Evolutionary conservation across 306 rosid species (phyloP).

Genomic region (Albizia julibrissin): DNA sequence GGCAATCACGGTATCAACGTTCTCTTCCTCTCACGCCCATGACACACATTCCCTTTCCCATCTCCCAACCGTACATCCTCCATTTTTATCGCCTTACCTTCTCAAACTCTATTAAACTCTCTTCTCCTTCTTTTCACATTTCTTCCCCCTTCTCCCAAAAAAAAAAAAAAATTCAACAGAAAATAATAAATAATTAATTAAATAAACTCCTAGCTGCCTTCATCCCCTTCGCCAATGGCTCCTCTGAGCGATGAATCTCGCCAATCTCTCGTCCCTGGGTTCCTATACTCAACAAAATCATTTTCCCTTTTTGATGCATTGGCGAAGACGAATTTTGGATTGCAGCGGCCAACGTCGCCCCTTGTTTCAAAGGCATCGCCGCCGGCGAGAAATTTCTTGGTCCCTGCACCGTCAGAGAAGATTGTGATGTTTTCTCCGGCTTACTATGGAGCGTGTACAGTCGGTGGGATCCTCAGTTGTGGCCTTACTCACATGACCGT

Average conservation of each 20-base stretch:
- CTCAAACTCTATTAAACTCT: background rate
- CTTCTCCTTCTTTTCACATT: background rate
- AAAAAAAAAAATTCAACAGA: background rate
- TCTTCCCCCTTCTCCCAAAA: background rate
- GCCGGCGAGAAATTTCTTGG: slow-evolving; percentile 25
- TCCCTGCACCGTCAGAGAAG: slow-evolving; percentile 58
- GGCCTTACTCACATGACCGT: slow-evolving; percentile 73
- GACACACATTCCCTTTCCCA: background rate
- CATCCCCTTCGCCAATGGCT: slow-evolving; percentile 38
- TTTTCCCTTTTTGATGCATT: slow-evolving; percentile 33
- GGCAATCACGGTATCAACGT: background rate
- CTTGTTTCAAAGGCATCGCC: slow-evolving; percentile 20
- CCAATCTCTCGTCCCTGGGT: slow-evolving; percentile 56
- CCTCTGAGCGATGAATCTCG: slow-evolving; percentile 41
- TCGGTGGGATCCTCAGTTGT: slow-evolving; percentile 58
- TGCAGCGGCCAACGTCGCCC: slow-evolving; percentile 6
- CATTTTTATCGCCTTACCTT: slow-evolving; percentile 20
- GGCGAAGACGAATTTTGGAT: slow-evolving; percentile 20
- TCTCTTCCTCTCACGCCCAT: background rate
- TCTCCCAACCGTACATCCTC: slow-evolving; percentile 37
- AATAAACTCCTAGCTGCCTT: too few species aligned
- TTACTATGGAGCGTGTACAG: slow-evolving; percentile 58
- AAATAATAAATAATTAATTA: background rate
- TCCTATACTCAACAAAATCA: slow-evolving; percentile 50
- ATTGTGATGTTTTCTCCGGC: slow-evolving; percentile 62